These are phyloP conservation scores for Discostella stelligera DNA, from an alignment of 352 stramenopile genomes.

Conservation along the genomic window DNA sequence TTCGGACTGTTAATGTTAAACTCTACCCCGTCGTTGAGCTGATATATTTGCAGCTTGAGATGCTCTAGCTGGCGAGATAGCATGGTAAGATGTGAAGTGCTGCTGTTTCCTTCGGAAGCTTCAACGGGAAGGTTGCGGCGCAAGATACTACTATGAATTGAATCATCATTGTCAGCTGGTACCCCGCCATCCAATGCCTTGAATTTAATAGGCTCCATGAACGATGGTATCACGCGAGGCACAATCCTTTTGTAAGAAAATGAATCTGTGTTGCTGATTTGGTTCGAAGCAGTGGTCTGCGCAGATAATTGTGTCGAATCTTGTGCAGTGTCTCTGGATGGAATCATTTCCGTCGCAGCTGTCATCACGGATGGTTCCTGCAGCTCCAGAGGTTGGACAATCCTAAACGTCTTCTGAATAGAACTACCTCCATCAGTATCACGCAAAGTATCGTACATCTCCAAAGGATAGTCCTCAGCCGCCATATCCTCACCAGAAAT, in stretches of 20 bases:
- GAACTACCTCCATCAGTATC: background rate
- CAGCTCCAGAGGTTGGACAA: background rate
- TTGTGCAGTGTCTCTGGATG: background rate
- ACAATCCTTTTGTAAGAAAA: background rate
- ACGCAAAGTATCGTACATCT: background rate
- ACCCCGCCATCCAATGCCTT: background rate
- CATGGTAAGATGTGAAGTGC: conserved; percentile 16
- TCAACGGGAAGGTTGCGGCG: conserved; percentile 6
- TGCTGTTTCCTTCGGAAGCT: conserved; percentile 23
- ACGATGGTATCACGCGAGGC: conserved; percentile 8
- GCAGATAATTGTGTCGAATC: background rate
- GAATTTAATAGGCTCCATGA: conserved; percentile 17
- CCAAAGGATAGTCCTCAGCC: background rate
- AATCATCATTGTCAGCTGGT: background rate
- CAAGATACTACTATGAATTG: background rate
- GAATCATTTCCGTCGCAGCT: background rate
- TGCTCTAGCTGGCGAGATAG: conserved; percentile 37
- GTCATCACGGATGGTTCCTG: background rate
- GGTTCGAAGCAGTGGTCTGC: background rate
- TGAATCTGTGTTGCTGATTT: too few species aligned
- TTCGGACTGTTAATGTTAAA: conserved; percentile 76
- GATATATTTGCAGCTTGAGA: conserved; percentile 41
- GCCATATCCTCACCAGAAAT: background rate
- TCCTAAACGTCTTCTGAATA: background rate
- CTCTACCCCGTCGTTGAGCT: conserved; percentile 44